Percentiles rank a stretch among this genome's conserved stretches.
These are phyloP conservation scores for Nadsonia starkeyi-henricii DNA, from an alignment of 1,139 yeast species.

Conservation along the genomic window DNA sequence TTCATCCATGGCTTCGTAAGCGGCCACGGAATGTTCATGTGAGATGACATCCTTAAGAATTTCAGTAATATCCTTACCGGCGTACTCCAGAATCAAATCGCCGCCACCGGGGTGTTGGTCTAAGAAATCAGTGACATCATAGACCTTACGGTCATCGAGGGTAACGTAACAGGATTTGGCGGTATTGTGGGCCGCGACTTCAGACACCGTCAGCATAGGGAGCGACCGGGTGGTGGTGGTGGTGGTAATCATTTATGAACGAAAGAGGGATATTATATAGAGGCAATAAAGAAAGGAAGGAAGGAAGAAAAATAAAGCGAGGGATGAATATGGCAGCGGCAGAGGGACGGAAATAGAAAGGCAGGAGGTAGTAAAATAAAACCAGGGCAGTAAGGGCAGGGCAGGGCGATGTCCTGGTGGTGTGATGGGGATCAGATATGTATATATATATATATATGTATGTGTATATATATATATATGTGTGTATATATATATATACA, in stretches of 20 bases:
- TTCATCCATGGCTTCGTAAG: conserved; percentile 82
- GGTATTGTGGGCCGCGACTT: conserved; percentile 12
- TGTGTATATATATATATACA: too few relatives aligned
- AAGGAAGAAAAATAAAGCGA: not conserved
- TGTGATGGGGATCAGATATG: too few relatives aligned
- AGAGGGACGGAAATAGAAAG: too few relatives aligned
- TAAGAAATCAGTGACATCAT: conserved; percentile 64
- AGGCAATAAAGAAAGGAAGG: not conserved
- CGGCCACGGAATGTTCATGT: conserved; percentile 73
- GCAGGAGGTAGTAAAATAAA: too few relatives aligned
- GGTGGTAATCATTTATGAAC: not conserved
- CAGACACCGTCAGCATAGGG: conserved; percentile 4
- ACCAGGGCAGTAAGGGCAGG: too few relatives aligned
- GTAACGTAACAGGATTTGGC: conserved; percentile 64
- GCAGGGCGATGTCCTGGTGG: too few relatives aligned
- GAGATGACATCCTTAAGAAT: conserved; percentile 55
- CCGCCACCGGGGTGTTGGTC: conserved; percentile 85
- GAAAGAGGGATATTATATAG: too few relatives aligned
- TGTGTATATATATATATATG: too few relatives aligned
- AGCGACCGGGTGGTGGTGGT: conserved; percentile 3
- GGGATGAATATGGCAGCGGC: too few relatives aligned
- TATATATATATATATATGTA: too few relatives aligned
- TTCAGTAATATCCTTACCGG: conserved; percentile 72
- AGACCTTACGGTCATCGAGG: conserved; percentile 59
- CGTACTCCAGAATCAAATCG: conserved; percentile 58